Base-by-base conservation (phyloP, 1,139 yeast genomes). In the Lodderomyces jiufengensis region DNA sequence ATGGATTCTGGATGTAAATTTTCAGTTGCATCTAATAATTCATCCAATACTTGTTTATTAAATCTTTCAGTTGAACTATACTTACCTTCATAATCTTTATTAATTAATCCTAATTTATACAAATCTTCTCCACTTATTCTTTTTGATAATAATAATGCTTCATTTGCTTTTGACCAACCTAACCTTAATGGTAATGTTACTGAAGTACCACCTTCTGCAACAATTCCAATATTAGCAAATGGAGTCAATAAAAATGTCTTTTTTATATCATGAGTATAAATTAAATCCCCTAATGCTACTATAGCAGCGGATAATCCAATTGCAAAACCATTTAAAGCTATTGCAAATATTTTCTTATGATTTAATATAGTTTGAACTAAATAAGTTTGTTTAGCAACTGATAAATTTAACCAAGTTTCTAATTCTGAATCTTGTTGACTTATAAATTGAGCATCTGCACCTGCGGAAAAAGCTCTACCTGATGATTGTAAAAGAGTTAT, bases 301-400 rank as follows among this genome's bases (percentile, higher is more conserved):
- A 87, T 58, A 0, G 92, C 86, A 3, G 92, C 79, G 26, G 81
- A 66, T 41, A 87, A 70, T 0, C 96, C 96, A 44, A 87, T 74
- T 9, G 78, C 95, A 0, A 95, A 95, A 1, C 96, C 96, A 51
- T 87, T 87, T 43, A 87, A 65, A 6, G 92, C 92, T 26, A 78
- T 78, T 15, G 82, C 81, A 32, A 87, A 63, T 3, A 86, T 70
- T 57, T 87, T 87, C 12, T 72, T 64, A 57, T 87, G 96, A 50
- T 76, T 73, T 47, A 76, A 74, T 55, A 85, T 79, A 26, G 83
- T 66, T 43, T 80, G 78, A 4, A 92, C 81, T 39, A 86, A 61
- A 46, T 70, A 78, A 16, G 80, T 70, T 57, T 87, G 87, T 52
- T 88, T 75, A 6, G 87, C 76, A 9, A 79, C 76, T 49, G 84